phyloP scores from a whole-genome alignment of 148 eudicot species.

The Rhododendron simsii region DNA sequence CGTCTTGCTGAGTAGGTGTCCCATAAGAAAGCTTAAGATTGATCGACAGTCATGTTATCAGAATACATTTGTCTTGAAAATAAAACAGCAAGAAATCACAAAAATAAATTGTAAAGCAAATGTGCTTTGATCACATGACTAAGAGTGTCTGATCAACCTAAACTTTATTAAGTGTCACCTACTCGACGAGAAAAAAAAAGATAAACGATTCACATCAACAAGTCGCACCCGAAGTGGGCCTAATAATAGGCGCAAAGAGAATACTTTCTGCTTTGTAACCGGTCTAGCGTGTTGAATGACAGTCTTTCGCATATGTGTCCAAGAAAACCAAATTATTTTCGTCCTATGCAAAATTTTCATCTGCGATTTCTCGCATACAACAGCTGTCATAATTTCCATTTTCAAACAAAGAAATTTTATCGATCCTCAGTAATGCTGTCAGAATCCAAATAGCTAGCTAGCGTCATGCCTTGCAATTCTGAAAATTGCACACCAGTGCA shows the following conservation, averaged over 20 bases:
- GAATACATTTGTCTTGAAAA: neutral
- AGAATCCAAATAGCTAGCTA: neutral
- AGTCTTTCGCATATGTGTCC: neutral
- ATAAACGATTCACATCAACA: too few relatives aligned
- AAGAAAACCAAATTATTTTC: neutral
- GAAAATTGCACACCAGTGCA: too few relatives aligned
- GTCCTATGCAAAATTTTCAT: neutral
- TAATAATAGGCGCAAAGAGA: too few relatives aligned
- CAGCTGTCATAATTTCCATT: neutral
- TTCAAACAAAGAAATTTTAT: neutral
- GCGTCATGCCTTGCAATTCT: neutral
- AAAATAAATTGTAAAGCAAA: too few relatives aligned
- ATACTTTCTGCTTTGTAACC: neutral
- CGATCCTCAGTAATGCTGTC: neutral
- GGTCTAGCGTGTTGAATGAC: neutral
- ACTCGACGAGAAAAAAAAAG: too few relatives aligned
- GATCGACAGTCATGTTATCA: neutral
- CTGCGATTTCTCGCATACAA: neutral
- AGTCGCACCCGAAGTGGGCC: too few relatives aligned
- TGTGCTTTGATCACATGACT: neutral
- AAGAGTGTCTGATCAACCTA: too few relatives aligned
- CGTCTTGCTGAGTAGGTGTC: too few relatives aligned
- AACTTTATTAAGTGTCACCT: too few relatives aligned
- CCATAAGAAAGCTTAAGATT: too few relatives aligned
- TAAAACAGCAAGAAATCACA: neutral